Conservation (phyloP, 371 early-diverging fungal genomes). For the Actinomucor elegans region DNA sequence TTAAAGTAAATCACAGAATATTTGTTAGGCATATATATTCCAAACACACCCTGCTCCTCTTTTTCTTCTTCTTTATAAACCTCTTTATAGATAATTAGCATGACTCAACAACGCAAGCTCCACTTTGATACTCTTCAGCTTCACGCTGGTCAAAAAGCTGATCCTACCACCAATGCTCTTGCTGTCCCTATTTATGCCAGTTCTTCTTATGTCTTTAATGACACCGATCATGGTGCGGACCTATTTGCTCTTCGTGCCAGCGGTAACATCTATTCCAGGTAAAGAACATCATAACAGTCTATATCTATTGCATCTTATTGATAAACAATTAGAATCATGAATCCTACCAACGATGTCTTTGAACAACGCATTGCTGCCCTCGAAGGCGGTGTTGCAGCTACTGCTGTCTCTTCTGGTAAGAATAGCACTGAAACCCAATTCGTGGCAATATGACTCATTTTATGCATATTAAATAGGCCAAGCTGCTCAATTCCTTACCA, state of each 20-base stretch:
- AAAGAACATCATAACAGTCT: slow-evolving; percentile 4
- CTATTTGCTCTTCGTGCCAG: slow-evolving; percentile 69
- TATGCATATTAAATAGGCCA: slow-evolving; percentile 51
- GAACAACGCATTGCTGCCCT: slow-evolving; percentile 88
- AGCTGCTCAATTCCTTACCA: slow-evolving; percentile 82
- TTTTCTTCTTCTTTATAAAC: background rate
- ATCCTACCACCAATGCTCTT: slow-evolving; percentile 73
- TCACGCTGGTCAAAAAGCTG: slow-evolving; percentile 81
- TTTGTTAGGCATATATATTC: background rate
- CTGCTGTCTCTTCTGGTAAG: slow-evolving; percentile 50
- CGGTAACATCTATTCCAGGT: slow-evolving; percentile 81
- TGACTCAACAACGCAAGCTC: slow-evolving; percentile 1
- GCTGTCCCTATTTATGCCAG: slow-evolving; percentile 91
- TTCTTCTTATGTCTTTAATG: slow-evolving; percentile 76
- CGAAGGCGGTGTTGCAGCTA: slow-evolving; percentile 75
- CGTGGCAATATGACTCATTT: background rate
- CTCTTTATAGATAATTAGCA: background rate
- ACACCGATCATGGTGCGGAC: slow-evolving; percentile 75
- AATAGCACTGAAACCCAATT: background rate
- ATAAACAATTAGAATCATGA: slow-evolving; percentile 24
- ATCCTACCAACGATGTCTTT: slow-evolving; percentile 88
- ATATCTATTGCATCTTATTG: background rate
- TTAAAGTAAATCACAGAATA: background rate
- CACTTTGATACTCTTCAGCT: slow-evolving; percentile 89
- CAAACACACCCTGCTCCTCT: background rate